A percentile compares a stretch with the other conserved stretches of the same genome.
Conservation (phyloP, 306 rosid genomes). For the Boehmeria nivea region DNA sequence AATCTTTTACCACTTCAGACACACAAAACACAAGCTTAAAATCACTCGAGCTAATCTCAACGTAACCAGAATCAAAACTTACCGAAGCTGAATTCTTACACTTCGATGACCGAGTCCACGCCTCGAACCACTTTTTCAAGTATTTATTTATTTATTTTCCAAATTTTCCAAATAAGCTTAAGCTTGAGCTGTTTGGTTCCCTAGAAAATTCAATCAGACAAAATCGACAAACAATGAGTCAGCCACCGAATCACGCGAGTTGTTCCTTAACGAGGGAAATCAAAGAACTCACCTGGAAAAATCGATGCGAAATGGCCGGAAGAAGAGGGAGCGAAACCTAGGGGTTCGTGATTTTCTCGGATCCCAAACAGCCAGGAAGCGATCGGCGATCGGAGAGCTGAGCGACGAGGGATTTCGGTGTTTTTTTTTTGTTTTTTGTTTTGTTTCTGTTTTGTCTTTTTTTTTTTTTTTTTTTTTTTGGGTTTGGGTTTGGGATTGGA, state of each 20-base stretch:
- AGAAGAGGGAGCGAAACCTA: not conserved
- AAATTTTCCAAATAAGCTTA: not conserved
- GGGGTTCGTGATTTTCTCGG: conserved; percentile 14
- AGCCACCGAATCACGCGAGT: conserved; percentile 6
- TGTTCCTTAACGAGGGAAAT: not conserved
- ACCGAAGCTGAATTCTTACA: not conserved
- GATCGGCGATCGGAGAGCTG: conserved; percentile 12
- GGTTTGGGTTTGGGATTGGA: not conserved
- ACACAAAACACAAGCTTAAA: conserved; percentile 1
- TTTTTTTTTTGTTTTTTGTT: no score
- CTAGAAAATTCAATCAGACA: conserved; percentile 7
- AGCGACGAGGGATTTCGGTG: no score
- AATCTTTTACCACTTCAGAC: not conserved
- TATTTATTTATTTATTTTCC: no score
- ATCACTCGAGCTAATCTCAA: conserved; percentile 1
- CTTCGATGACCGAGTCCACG: conserved; percentile 5
- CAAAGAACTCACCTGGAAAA: conserved; percentile 10
- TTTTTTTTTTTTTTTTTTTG: not conserved
- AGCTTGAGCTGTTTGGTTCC: conserved; percentile 2
- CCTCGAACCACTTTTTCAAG: not conserved
- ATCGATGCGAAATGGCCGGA: not conserved
- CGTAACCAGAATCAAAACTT: not conserved
- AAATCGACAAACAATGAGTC: not conserved
- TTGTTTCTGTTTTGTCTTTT: no score
- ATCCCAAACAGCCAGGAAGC: conserved; percentile 12